These are phyloP conservation scores for Pleurozium schreberi DNA, from an alignment of 225 moss, liverwort and hornwort genomes.

Conservation along the genomic window DNA sequence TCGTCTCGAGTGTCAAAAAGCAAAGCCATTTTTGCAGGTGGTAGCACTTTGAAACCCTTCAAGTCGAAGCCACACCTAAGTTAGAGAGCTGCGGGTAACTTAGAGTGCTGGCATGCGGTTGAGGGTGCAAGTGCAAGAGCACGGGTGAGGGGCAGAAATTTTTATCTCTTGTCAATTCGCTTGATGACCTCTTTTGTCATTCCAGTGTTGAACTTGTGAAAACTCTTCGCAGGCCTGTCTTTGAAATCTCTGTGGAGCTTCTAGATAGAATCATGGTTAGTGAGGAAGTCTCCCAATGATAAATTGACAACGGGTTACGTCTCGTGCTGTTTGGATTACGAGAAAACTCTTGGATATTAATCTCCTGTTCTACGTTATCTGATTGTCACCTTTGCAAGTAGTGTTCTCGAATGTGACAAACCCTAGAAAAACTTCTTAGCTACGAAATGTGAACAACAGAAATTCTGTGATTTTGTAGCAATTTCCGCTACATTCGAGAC, in stretches of 20 bases:
- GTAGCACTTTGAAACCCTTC: conserved; percentile 10
- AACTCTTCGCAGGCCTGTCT: neutral
- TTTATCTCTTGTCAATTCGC: neutral
- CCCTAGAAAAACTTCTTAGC: neutral
- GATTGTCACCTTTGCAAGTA: neutral
- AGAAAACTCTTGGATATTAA: neutral
- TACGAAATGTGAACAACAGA: neutral
- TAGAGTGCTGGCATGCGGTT: conserved; percentile 40
- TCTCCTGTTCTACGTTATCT: too few relatives aligned
- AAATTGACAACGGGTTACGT: neutral
- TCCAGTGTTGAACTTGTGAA: neutral
- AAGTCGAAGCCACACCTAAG: conserved; percentile 4
- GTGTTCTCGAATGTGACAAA: neutral
- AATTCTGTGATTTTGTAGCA: neutral
- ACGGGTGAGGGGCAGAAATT: conserved; percentile 27
- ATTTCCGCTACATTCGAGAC: neutral
- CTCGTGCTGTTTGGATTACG: neutral
- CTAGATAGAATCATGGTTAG: neutral
- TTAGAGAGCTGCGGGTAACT: conserved; percentile 27
- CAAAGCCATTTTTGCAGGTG: neutral
- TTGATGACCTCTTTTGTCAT: neutral
- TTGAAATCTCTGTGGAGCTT: neutral
- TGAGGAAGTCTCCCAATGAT: too few relatives aligned
- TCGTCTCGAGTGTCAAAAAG: neutral
- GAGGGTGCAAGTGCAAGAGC: conserved; percentile 20